These are phyloP conservation scores for Bifiguratus adelaidae DNA, from an alignment of 192 early-diverging fungal species.

Conservation along the genomic window DNA sequence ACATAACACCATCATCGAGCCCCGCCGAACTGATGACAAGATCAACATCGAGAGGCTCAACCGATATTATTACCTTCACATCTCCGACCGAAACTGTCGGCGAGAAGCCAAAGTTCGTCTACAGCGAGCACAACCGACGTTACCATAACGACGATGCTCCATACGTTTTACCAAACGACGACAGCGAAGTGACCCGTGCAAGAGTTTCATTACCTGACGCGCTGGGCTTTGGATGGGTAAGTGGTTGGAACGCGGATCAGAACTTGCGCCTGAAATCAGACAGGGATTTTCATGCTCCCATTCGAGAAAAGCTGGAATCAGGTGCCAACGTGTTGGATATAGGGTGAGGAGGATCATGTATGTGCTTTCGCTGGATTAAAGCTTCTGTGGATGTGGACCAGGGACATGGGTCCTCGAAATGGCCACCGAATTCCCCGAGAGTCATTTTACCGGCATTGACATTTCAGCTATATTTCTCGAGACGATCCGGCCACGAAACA, in stretches of 20 bases:
- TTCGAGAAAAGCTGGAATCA: neutral
- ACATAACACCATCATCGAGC: too few species aligned
- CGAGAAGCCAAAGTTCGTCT: too few species aligned
- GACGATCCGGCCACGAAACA: slow-evolving; percentile 10
- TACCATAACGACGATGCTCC: too few species aligned
- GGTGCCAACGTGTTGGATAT: slow-evolving; percentile 12
- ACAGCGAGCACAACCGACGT: too few species aligned
- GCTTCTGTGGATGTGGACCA: neutral
- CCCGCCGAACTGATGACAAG: too few species aligned
- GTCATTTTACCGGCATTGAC: slow-evolving; percentile 34
- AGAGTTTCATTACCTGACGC: neutral
- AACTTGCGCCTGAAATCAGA: too few species aligned
- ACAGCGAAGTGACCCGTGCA: neutral
- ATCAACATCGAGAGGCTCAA: too few species aligned
- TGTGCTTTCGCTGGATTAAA: neutral
- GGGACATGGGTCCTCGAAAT: slow-evolving; percentile 30
- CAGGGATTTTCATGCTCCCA: neutral
- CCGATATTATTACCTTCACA: too few species aligned
- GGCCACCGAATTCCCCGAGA: slow-evolving; percentile 29
- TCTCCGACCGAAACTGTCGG: too few species aligned
- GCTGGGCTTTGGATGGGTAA: too few species aligned
- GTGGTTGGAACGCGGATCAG: too few species aligned
- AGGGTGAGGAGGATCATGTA: neutral
- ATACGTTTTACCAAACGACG: neutral
- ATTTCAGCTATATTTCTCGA: slow-evolving; percentile 2